Base-by-base conservation (phyloP, 805 yeast genomes). In the Saccharomycopsis javanensis region DNA sequence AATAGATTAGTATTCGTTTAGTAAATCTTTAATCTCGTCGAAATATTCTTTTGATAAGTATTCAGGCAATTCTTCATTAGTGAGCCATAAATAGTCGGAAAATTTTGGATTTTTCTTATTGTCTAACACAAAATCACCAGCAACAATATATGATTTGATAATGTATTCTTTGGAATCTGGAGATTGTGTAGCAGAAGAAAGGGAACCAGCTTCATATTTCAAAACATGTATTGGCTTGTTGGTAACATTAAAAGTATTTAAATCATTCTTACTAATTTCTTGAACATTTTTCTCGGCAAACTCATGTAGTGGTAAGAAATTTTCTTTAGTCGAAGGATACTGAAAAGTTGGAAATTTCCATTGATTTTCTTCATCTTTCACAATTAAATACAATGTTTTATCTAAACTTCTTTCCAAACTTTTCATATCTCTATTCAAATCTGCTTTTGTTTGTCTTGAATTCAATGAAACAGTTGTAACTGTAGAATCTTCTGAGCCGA, bases 201-300 rank as follows among this genome's bases (percentile, higher is more conserved):
- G 28, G 1, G 67, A 63, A 13, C 58, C 63, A 6, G 64, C 59
- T 28, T 65, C 52, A 60, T 73, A 77, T 63, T 80, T 75, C 61
- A 85, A 66, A 1, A 85, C 81, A 50, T 84, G 90, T 46, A 91
- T 85, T 45, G 99, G 98, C 4, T 86, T 86, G 57, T 80, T 81
- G 25, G 98, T 89, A n/a, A 94, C 96, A 20, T 86, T 81, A 88
- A 95, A 92, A 50, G 89, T 85, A 71, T 89, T 86, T 68, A 94
- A 79, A 56, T 77, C 69, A 10, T 76, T 79, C 33, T 96, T 96
- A 18, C 96, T 96, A 20, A 86, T 65, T 23, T 70, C 64, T 67
- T 81, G 78, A 57, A 94, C 72, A 0, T 96, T 95, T 52, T 77
- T 71, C 69, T 87, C 88, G 2, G 96, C 96, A 37, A 82, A 78